Evolutionary conservation across 2,329 filamentous ascomycete genomes (phyloP).

Genomic region (Byssoonygena ceratinophila): DNA sequence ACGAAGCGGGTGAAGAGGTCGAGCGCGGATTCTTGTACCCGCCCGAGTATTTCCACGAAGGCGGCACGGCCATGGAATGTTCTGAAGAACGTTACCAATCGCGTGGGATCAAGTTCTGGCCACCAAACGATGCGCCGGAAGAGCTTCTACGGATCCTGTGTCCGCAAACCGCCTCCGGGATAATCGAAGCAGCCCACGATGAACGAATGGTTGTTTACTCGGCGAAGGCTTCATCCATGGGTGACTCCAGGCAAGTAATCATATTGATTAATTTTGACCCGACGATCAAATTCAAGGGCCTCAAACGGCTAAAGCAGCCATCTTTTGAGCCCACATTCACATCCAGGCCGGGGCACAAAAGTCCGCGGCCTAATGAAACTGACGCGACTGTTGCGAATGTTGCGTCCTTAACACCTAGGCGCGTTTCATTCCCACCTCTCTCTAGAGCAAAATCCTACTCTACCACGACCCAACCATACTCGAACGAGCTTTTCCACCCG

Average conservation of each 20-base stretch:
- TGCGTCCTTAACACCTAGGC: neutral
- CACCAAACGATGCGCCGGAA: slow-evolving; percentile 30
- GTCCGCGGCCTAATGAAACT: neutral
- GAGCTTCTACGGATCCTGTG: slow-evolving; percentile 33
- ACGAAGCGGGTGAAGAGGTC: slow-evolving; percentile 25
- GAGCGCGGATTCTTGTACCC: slow-evolving; percentile 22
- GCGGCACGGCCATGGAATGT: slow-evolving; percentile 23
- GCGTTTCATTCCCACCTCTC: neutral
- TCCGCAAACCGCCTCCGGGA: slow-evolving; percentile 26
- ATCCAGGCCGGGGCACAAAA: no score
- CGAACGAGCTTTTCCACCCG: neutral
- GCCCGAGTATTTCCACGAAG: slow-evolving; percentile 22
- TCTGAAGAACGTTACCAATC: slow-evolving; percentile 33
- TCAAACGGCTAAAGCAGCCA: slow-evolving; percentile 9
- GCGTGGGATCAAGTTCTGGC: slow-evolving; percentile 36
- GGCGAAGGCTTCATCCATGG: slow-evolving; percentile 5
- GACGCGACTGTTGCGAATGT: neutral
- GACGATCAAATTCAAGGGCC: slow-evolving; percentile 14
- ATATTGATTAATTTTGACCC: slow-evolving; percentile 18
- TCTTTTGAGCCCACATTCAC: neutral
- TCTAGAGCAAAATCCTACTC: slow-evolving; percentile 8
- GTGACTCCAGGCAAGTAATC: slow-evolving; percentile 14
- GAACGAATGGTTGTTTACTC: slow-evolving; percentile 17
- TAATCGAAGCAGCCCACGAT: slow-evolving; percentile 15
- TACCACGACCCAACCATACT: slow-evolving; percentile 8